Percentiles rank a stretch among this genome's conserved stretches.
These are phyloP conservation scores for Andrographis paniculata DNA, from an alignment of 305 asterid species.

Conservation along the genomic window DNA sequence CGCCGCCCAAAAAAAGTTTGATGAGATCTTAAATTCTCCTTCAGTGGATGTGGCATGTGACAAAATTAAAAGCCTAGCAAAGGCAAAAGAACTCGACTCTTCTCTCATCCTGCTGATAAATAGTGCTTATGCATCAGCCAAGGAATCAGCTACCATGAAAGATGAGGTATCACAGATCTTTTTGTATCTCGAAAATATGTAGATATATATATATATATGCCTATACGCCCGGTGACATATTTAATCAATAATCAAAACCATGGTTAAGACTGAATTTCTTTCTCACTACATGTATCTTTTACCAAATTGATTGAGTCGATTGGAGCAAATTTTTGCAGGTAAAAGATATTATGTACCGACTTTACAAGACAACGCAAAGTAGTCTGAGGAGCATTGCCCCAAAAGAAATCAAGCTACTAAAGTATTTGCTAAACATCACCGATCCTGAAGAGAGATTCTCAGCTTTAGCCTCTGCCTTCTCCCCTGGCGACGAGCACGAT, in stretches of 20 bases:
- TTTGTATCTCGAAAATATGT: neutral
- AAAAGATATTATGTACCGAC: conserved; percentile 79
- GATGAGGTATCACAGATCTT: conserved; percentile 45
- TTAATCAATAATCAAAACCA: neutral
- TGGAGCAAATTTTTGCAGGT: conserved; percentile 58
- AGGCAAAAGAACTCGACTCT: conserved; percentile 83
- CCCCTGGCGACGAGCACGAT: conserved; percentile 70
- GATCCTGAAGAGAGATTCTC: conserved; percentile 98
- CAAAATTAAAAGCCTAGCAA: conserved; percentile 78
- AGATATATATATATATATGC: neutral
- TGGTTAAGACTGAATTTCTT: neutral
- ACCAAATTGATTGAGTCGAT: neutral
- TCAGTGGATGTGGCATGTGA: conserved; percentile 85
- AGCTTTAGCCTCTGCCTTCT: conserved; percentile 87
- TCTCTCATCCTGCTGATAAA: conserved; percentile 82
- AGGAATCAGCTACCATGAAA: conserved; percentile 71
- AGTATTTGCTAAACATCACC: conserved; percentile 70
- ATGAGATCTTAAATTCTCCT: conserved; percentile 71
- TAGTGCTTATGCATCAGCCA: conserved; percentile 90
- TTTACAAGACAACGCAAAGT: conserved; percentile 82
- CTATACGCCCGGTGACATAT: neutral
- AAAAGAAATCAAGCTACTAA: conserved; percentile 81
- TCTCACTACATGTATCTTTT: neutral
- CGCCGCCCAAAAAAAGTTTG: conserved; percentile 80
- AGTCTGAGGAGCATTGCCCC: conserved; percentile 83